A percentile compares a stretch with the other conserved stretches of the same genome.
Evolutionary conservation across 352 stramenopile species (phyloP).

Genomic region (Phytophthora hybrid): DNA sequence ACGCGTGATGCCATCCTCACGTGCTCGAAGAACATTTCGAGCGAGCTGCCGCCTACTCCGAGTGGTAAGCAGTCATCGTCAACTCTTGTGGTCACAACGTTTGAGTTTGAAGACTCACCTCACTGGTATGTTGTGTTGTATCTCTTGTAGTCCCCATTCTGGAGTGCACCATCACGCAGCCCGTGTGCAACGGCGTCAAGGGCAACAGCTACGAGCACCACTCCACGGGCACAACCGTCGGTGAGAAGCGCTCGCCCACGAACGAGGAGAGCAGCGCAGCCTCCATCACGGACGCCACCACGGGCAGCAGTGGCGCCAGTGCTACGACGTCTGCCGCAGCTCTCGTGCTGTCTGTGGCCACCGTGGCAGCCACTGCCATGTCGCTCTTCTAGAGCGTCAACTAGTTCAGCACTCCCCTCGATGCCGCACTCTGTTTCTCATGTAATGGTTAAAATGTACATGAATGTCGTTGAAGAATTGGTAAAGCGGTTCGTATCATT

Average conservation of each 20-base stretch:
- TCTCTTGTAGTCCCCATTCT: slow-evolving; percentile 37
- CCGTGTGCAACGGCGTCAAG: slow-evolving; percentile 51
- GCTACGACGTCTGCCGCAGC: slow-evolving; percentile 15
- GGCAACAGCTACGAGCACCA: slow-evolving; percentile 40
- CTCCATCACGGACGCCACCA: slow-evolving; percentile 4
- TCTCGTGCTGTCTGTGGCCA: slow-evolving; percentile 31
- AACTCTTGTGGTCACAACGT: not conserved
- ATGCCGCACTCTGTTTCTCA: not conserved
- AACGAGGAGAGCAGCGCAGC: slow-evolving; percentile 31
- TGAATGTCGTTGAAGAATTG: slow-evolving; percentile 13
- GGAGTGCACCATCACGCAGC: slow-evolving; percentile 47
- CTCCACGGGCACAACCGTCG: slow-evolving; percentile 22
- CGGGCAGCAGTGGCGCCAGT: slow-evolving; percentile 14
- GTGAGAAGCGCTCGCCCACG: slow-evolving; percentile 37
- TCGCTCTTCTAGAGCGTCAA: slow-evolving; percentile 32
- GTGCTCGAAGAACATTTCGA: slow-evolving; percentile 59
- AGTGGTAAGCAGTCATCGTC: slow-evolving; percentile 24
- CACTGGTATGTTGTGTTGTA: not conserved
- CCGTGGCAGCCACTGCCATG: slow-evolving; percentile 22
- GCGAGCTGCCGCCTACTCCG: slow-evolving; percentile 48
- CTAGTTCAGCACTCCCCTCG: not conserved
- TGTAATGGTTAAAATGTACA: slow-evolving; percentile 29
- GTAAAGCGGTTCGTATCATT: not conserved
- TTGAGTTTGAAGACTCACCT: not conserved
- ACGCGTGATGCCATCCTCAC: slow-evolving; percentile 42